A percentile compares a stretch with the other conserved stretches of the same genome.
Conservation (phyloP, 371 early-diverging fungal genomes). For the Lichtheimia hyalospora region DNA sequence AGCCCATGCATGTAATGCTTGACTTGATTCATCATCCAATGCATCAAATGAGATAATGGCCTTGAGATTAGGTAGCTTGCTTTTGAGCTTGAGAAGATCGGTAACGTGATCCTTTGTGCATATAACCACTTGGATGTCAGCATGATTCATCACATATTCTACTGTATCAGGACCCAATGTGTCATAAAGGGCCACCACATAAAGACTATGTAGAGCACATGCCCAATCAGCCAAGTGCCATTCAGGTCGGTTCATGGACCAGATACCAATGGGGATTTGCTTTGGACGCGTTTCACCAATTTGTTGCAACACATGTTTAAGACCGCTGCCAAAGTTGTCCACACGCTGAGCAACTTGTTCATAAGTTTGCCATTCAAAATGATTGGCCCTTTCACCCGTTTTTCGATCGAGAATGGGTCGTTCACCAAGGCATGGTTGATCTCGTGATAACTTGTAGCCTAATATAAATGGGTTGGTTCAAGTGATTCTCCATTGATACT, state of each 20-base stretch:
- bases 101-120: conserved; percentile 72
- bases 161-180: conserved; percentile 87
- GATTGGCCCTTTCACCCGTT: neutral
- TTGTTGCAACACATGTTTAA: conserved; percentile 41
- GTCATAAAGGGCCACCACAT: conserved; percentile 93
- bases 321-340: conserved; percentile 70
- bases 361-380: conserved; percentile 79
- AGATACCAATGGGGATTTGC: conserved; percentile 61
- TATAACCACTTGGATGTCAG: conserved; percentile 73
- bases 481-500: too few relatives aligned
- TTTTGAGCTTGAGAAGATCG: conserved; percentile 50
- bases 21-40: conserved; percentile 23
- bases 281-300: conserved; percentile 17
- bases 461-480: too few relatives aligned
- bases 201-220: conserved; percentile 50
- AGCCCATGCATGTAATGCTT: conserved; percentile 50
- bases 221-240: conserved; percentile 86
- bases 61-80: conserved; percentile 63
- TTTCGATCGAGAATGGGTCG: conserved; percentile 2
- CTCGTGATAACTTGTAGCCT: conserved; percentile 2
- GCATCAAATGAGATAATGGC: conserved; percentile 79
- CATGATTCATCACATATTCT: conserved; percentile 65
- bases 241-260: conserved; percentile 87
- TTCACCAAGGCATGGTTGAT: conserved; percentile 1
- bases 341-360: conserved; percentile 66